Conservation (phyloP, 495 filamentous ascomycete species). For the Tuber borchii region DNA sequence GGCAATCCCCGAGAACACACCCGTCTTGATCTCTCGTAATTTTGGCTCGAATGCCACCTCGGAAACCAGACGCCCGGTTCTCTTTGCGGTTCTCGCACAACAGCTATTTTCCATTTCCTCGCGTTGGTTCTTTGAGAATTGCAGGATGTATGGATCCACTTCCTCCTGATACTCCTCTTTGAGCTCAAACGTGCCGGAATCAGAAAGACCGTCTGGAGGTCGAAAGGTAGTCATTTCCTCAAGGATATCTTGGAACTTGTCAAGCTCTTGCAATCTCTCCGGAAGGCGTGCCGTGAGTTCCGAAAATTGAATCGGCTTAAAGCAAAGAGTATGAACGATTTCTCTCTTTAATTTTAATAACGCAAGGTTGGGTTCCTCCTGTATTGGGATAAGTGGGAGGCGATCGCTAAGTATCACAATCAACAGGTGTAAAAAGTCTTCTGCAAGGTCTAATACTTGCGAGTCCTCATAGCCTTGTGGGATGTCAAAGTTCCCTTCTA, state of each 20-base stretch:
- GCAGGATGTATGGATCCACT: constrained; percentile 87
- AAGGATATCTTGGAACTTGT: constrained; percentile 73
- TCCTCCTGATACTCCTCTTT: constrained; percentile 76
- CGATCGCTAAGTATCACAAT: constrained; percentile 87
- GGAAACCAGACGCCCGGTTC: constrained; percentile 67
- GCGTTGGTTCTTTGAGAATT: constrained; percentile 93
- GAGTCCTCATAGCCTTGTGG: constrained; percentile 66
- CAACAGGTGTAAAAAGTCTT: constrained; percentile 91
- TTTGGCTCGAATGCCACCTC: constrained; percentile 94
- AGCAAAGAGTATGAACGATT: constrained; percentile 88
- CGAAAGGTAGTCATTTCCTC: constrained; percentile 83
- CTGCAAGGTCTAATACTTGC: constrained; percentile 84
- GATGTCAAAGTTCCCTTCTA: constrained; percentile 67
- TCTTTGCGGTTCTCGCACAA: constrained; percentile 76
- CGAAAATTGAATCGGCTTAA: constrained; percentile 89
- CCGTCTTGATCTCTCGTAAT: constrained; percentile 66
- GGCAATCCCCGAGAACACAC: constrained; percentile 66
- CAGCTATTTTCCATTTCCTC: constrained; percentile 91
- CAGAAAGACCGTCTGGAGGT: constrained; percentile 80
- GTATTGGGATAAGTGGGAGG: constrained; percentile 64
- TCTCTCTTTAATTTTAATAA: constrained; percentile 72
- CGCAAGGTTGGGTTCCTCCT: constrained; percentile 60
- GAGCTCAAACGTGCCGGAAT: constrained; percentile 88
- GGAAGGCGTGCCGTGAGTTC: constrained; percentile 74
- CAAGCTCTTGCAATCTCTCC: constrained; percentile 75